Evolutionary conservation across 1,284 basidiomycete genomes (phyloP).

Genomic region (Cryptococcus sp.): DNA sequence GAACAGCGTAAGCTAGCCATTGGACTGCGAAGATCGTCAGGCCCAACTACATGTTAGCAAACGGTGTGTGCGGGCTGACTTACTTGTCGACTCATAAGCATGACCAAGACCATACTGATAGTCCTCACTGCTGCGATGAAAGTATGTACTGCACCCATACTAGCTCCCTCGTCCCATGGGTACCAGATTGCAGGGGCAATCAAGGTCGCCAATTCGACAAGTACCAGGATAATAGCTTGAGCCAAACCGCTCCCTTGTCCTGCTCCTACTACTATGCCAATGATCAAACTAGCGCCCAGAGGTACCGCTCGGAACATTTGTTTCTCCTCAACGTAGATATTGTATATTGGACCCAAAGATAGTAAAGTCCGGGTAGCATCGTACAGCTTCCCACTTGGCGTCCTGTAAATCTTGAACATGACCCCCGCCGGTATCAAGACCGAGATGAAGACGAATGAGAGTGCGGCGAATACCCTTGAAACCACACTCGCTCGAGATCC

Average conservation of each 20-base stretch:
- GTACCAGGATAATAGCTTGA: slow-evolving; percentile 81
- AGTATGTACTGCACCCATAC: slow-evolving; percentile 91
- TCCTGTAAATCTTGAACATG: slow-evolving; percentile 68
- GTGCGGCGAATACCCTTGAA: slow-evolving; percentile 43
- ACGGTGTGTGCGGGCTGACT: slow-evolving; percentile 44
- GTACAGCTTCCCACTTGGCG: slow-evolving; percentile 83
- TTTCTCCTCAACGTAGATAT: slow-evolving; percentile 85
- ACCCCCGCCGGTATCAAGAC: slow-evolving; percentile 71
- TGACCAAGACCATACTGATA: slow-evolving; percentile 78
- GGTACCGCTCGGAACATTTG: slow-evolving; percentile 81
- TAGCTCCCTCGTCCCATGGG: slow-evolving; percentile 92
- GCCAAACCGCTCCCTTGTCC: slow-evolving; percentile 84
- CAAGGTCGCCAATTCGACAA: slow-evolving; percentile 76
- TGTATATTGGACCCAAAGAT: slow-evolving; percentile 90
- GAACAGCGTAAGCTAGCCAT: slow-evolving; percentile 90
- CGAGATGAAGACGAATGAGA: slow-evolving; percentile 67
- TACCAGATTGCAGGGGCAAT: slow-evolving; percentile 87
- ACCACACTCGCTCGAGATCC: slow-evolving; percentile 52
- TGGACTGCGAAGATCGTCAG: slow-evolving; percentile 70
- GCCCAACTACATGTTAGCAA: slow-evolving; percentile 58
- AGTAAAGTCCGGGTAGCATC: slow-evolving; percentile 88
- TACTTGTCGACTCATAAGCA: slow-evolving; percentile 82
- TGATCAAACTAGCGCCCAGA: slow-evolving; percentile 72
- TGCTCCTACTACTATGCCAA: slow-evolving; percentile 78
- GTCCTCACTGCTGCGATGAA: slow-evolving; percentile 85